Evolutionary conservation across 2,329 filamentous ascomycete species (phyloP).

Genomic region (Ophiostoma sp.): DNA sequence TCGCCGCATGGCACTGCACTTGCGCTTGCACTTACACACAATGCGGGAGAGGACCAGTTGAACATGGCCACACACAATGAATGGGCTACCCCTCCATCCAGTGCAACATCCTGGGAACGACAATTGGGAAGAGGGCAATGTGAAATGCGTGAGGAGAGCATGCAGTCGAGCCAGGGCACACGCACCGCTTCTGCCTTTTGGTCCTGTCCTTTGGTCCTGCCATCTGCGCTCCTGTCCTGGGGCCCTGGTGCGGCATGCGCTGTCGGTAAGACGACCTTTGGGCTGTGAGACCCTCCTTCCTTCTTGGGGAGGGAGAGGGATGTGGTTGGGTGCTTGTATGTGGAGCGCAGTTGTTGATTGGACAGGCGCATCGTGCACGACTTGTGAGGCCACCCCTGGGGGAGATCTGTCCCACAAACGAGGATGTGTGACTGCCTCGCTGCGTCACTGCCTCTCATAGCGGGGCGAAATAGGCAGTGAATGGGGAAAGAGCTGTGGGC

Average conservation of each 20-base stretch:
- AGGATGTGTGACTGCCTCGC: constrained; percentile 16
- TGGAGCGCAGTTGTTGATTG: constrained; percentile 2
- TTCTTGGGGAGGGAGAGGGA: background rate
- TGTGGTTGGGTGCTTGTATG: background rate
- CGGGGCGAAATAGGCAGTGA: background rate
- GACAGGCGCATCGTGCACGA: background rate
- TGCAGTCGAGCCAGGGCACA: background rate
- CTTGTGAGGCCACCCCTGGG: constrained; percentile 5
- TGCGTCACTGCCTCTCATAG: background rate
- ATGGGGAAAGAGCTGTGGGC: constrained; percentile 1
- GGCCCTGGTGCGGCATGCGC: background rate
- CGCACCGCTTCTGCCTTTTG: background rate
- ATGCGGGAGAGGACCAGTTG: background rate
- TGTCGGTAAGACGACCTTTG: constrained; percentile 17
- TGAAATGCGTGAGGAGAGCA: background rate
- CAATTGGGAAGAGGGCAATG: background rate
- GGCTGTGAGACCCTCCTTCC: constrained; percentile 4
- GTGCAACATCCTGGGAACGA: background rate
- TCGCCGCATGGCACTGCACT: background rate
- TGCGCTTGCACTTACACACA: background rate
- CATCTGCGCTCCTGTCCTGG: background rate
- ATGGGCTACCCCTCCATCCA: background rate
- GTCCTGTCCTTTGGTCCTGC: too few species aligned
- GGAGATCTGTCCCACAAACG: background rate
- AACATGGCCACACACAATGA: background rate